A percentile compares a stretch with the other conserved stretches of the same genome.
Evolutionary conservation across 2,329 filamentous ascomycete species (phyloP).

Genomic region (Fusarium protoensiforme): DNA sequence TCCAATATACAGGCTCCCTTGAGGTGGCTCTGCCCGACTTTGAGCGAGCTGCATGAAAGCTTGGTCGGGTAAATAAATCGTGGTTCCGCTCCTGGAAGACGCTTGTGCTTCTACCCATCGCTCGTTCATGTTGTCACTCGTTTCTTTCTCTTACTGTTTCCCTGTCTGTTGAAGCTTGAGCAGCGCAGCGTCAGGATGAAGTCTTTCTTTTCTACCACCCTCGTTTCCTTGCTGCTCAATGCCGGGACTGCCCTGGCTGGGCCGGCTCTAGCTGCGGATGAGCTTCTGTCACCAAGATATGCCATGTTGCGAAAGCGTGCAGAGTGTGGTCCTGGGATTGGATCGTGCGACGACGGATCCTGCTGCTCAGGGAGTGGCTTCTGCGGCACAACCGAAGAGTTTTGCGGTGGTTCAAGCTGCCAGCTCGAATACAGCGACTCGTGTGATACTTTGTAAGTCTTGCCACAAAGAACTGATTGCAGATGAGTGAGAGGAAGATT

Average conservation of each 20-base stretch:
- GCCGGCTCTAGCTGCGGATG: conserved; percentile 23
- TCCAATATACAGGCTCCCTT: conserved; percentile 9
- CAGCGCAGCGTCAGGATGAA: conserved; percentile 29
- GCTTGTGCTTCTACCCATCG: conserved; percentile 10
- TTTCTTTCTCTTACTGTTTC: conserved; percentile 12
- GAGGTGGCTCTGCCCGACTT: conserved; percentile 1
- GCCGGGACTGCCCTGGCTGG: conserved; percentile 32
- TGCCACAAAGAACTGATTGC: neutral
- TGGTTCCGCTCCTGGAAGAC: conserved; percentile 15
- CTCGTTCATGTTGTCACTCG: conserved; percentile 24
- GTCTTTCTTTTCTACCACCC: conserved; percentile 7
- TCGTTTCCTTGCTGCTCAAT: conserved; percentile 31
- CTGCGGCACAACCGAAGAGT: conserved; percentile 50
- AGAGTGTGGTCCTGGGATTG: conserved; percentile 50
- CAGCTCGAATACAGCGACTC: conserved; percentile 53
- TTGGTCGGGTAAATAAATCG: conserved; percentile 39
- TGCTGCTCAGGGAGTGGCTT: conserved; percentile 53
- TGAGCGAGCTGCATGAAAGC: conserved; percentile 20
- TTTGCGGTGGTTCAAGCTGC: conserved; percentile 52
- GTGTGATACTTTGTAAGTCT: conserved; percentile 55
- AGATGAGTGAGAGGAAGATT: neutral
- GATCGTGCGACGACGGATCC: conserved; percentile 46
- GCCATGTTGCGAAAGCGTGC: conserved; percentile 32
- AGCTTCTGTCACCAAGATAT: conserved; percentile 22
- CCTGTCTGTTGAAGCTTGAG: neutral